phyloP scores from a whole-genome alignment of 192 early-diverging fungal genomes.

The Chytriomyces sp. region DNA sequence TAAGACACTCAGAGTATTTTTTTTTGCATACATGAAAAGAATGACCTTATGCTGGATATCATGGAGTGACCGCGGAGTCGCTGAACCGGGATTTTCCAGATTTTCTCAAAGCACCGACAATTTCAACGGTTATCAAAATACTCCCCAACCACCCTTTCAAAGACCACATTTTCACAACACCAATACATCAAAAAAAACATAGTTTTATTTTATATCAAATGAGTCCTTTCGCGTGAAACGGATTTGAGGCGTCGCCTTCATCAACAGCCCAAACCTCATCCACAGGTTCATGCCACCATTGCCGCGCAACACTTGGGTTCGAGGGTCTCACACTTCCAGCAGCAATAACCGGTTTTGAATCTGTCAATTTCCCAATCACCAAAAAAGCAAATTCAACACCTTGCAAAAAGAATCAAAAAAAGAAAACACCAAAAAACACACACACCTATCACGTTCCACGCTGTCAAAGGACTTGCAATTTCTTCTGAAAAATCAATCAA shows the following conservation, averaged over 20 bases:
- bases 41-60: too few species aligned
- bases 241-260: slow-evolving; percentile 34
- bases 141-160: too few species aligned
- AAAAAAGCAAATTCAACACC: neutral
- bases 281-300: slow-evolving; percentile 39
- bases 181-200: too few species aligned
- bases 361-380: neutral
- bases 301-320: slow-evolving; percentile 1
- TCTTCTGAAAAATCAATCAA: slow-evolving; percentile 34
- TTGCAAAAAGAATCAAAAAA: too few species aligned
- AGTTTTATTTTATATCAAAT: too few species aligned
- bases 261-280: slow-evolving; percentile 39
- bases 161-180: too few species aligned
- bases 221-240: slow-evolving; percentile 1
- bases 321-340: slow-evolving; percentile 4
- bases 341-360: neutral
- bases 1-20: too few species aligned
- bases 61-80: too few species aligned
- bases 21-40: too few species aligned
- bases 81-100: too few species aligned
- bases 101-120: too few species aligned
- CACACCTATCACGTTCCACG: neutral
- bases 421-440: slow-evolving; percentile 7
- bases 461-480: neutral
- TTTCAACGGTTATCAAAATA: too few species aligned